Base-by-base conservation (phyloP, 768 basidiomycete genomes). In the Pulveroboletus sp. region DNA sequence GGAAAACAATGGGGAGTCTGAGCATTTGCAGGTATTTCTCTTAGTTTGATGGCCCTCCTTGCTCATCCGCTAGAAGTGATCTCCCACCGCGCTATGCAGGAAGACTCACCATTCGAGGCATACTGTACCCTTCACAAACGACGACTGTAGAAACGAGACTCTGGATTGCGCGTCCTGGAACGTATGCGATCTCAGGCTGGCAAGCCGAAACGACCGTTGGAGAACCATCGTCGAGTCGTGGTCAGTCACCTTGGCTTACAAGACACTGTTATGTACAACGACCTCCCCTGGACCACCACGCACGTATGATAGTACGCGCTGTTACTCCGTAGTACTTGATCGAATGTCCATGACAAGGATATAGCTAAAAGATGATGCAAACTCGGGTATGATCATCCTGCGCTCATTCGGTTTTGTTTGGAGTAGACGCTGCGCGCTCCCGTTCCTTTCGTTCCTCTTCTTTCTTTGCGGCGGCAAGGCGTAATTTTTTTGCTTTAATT, bases 101-200 rank as follows among this genome's bases (percentile, higher is more conserved):
- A 33, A 75, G 77, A n/a, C 76, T 86, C 36, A 80, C 81, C 6
- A 82, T 82, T 62, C 78, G 81, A 27, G 85, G 84, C 2, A 68
- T 64, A 5, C 66, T 93, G 28, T 47, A 65, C 18, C 82, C 89
- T 10, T 70, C 73, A 6, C 69, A 77, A 50, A 66, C 71, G 3
- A 62, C 66, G 11, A 66, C 62, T 0, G 51, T 89, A 17, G 66
- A 69, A 18, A 74, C 80, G 1, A 77, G 71, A 43, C 65, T 92
- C 3, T 86, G 82, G 76, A 71, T 82, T 9, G 68, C 75, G 11
- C 76, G 76, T 37, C 81, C 88, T 28, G 88, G 88, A 11, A 73
- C 74, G 21, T 86, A 89, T 62, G 70, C 70, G 11, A 69, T 91
- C 14, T 77, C 76, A 28, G 77, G 78, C 5, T 95, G 91, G 90